phyloP scores from a whole-genome alignment of 1,139 yeast species.

The Magnusiomyces fungicola region DNA sequence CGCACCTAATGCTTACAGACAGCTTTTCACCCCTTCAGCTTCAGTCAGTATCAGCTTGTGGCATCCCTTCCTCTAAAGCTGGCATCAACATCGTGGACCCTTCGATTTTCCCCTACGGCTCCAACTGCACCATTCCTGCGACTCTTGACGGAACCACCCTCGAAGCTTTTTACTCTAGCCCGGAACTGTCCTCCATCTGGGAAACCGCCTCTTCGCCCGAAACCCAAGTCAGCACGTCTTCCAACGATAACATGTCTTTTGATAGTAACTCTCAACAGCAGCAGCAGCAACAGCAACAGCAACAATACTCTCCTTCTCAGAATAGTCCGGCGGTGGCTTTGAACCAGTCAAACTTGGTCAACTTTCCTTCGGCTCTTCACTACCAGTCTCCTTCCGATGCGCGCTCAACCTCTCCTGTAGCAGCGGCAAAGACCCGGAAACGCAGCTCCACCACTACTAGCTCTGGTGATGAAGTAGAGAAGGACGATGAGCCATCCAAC shows the following conservation, averaged over 20 bases:
- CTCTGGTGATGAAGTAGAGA: conserved; percentile 7
- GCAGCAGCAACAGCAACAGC: background rate
- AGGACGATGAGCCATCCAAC: conserved; percentile 8
- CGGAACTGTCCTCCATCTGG: too few species aligned
- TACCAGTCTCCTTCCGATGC: too few species aligned
- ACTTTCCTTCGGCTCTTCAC: too few species aligned
- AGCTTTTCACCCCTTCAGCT: too few species aligned
- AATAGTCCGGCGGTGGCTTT: background rate
- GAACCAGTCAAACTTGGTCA: background rate
- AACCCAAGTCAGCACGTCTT: conserved; percentile 9
- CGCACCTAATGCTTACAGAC: too few species aligned
- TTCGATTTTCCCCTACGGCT: too few species aligned
- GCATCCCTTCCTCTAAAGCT: too few species aligned
- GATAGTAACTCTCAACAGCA: background rate
- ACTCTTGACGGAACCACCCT: too few species aligned
- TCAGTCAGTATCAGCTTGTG: too few species aligned
- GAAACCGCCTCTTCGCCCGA: conserved; percentile 6
- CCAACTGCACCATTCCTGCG: too few species aligned
- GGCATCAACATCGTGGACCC: too few species aligned
- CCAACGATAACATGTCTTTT: background rate
- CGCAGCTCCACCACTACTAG: conserved; percentile 1
- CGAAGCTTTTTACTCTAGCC: too few species aligned
- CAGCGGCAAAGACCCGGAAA: background rate
- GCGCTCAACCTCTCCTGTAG: background rate
- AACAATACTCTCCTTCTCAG: background rate